These are phyloP conservation scores for Aspergillus viridinutans DNA, from an alignment of 2,329 filamentous ascomycete species.

Conservation along the genomic window DNA sequence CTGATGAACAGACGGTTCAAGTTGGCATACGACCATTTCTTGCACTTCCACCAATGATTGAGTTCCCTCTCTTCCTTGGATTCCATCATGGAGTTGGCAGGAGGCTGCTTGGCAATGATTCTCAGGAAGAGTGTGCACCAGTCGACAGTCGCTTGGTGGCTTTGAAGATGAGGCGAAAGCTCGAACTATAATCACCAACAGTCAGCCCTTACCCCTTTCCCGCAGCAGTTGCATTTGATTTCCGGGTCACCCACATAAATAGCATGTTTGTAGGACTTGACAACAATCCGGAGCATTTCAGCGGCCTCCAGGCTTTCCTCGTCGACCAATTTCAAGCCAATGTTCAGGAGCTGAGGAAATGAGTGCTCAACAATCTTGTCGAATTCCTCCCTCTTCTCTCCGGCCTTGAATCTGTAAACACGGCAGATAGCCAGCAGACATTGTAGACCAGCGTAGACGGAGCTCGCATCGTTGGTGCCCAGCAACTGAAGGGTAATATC, in stretches of 20 bases:
- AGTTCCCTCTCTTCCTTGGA: slow-evolving; percentile 80
- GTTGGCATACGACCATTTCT: slow-evolving; percentile 99
- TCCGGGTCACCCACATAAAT: slow-evolving; percentile 68
- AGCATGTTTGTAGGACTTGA: slow-evolving; percentile 97
- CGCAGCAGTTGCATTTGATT: background rate
- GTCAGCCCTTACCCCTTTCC: slow-evolving; percentile 22
- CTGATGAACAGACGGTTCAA: slow-evolving; percentile 91
- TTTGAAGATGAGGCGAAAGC: slow-evolving; percentile 70
- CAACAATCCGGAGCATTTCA: slow-evolving; percentile 90
- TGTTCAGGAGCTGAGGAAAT: slow-evolving; percentile 80
- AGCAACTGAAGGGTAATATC: slow-evolving; percentile 87
- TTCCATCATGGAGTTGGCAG: slow-evolving; percentile 72
- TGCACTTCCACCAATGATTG: slow-evolving; percentile 99
- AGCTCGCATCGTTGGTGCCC: slow-evolving; percentile 77
- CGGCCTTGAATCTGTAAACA: slow-evolving; percentile 89
- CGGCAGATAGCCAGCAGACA: slow-evolving; percentile 92
- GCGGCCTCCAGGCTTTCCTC: slow-evolving; percentile 92
- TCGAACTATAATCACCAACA: slow-evolving; percentile 63
- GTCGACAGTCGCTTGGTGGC: slow-evolving; percentile 78
- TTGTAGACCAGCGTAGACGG: slow-evolving; percentile 88
- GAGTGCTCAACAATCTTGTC: slow-evolving; percentile 89
- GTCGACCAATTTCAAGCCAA: slow-evolving; percentile 83
- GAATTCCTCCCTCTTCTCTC: slow-evolving; percentile 77
- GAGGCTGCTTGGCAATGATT: slow-evolving; percentile 80
- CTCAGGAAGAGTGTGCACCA: slow-evolving; percentile 96